A percentile compares a stretch with the other conserved stretches of the same genome.
phyloP scores from a whole-genome alignment of 768 basidiomycete genomes.

The Mrakia gelida region DNA sequence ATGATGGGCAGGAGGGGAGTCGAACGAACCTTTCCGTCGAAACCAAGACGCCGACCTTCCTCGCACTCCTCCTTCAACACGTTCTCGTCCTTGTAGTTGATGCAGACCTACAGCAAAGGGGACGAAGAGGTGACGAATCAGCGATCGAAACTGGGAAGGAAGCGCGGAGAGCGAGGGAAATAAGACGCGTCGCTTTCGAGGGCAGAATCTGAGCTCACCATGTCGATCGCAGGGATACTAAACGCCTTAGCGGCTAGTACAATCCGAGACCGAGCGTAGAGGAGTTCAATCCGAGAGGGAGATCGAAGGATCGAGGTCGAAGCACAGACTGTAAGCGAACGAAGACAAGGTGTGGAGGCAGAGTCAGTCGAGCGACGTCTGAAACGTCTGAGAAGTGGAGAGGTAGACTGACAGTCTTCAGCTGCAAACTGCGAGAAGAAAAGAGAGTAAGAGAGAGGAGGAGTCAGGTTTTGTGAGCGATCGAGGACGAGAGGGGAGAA shows the following conservation, averaged over 20 bases:
- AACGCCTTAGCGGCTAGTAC: slow-evolving; percentile 79
- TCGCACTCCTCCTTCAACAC: slow-evolving; percentile 67
- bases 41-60: slow-evolving; percentile 77
- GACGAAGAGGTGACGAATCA: no score
- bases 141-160: no score
- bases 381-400: no score
- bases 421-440: slow-evolving; percentile 72
- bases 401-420: slow-evolving; percentile 68
- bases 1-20: neutral
- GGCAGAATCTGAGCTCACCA: no score
- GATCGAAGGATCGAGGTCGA: slow-evolving; percentile 79
- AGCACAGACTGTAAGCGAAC: slow-evolving; percentile 69
- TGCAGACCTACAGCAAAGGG: slow-evolving; percentile 81
- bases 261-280: slow-evolving; percentile 77
- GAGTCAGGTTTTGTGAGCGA: no score
- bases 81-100: slow-evolving; percentile 71
- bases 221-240: slow-evolving; percentile 78
- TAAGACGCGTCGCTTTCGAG: no score
- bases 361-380: neutral
- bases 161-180: no score
- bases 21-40: slow-evolving; percentile 72
- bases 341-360: no score
- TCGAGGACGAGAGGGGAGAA: no score
- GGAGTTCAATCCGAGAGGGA: slow-evolving; percentile 64
- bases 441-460: neutral